A percentile compares a stretch with the other conserved stretches of the same genome.
phyloP scores from a whole-genome alignment of 257 asterid species.

The Ilex aquifolium region DNA sequence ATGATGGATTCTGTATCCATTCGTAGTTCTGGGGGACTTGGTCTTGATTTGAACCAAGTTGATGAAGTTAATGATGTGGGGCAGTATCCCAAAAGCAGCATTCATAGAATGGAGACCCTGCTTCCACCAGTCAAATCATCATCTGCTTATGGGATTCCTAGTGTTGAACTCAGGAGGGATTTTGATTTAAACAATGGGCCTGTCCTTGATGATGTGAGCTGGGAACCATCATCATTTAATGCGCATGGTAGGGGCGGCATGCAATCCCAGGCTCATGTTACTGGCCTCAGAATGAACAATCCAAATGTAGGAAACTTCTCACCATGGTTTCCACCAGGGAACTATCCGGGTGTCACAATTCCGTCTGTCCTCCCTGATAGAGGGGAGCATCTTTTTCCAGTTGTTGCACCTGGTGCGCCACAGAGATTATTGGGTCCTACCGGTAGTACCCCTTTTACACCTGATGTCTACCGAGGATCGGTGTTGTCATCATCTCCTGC shows the following conservation, averaged over 20 bases:
- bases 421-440: slow-evolving; percentile 60
- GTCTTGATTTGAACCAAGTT: slow-evolving; percentile 52
- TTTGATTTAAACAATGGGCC: slow-evolving; percentile 56
- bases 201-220: slow-evolving; percentile 26
- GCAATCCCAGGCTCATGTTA: slow-evolving; percentile 11
- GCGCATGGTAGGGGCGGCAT: slow-evolving; percentile 13
- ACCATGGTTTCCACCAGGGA: slow-evolving; percentile 6
- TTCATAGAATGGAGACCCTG: slow-evolving; percentile 16
- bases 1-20: slow-evolving; percentile 9
- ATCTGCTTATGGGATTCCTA: slow-evolving; percentile 12
- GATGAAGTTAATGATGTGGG: slow-evolving; percentile 38
- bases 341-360: not conserved
- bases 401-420: slow-evolving; percentile 43
- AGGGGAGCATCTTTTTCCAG: no score
- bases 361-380: not conserved
- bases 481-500: slow-evolving; percentile 86
- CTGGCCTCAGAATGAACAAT: slow-evolving; percentile 20
- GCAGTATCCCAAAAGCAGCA: slow-evolving; percentile 28
- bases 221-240: slow-evolving; percentile 8
- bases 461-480: slow-evolving; percentile 74
- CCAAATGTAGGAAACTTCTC: slow-evolving; percentile 10
- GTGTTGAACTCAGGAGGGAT: slow-evolving; percentile 28
- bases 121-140: slow-evolving; percentile 10
- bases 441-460: slow-evolving; percentile 38
- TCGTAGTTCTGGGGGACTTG: slow-evolving; percentile 31